A percentile compares a stretch with the other conserved stretches of the same genome.
Evolutionary conservation across 202 grass and related monocot genomes (phyloP).

Genomic region (Schoenoplectus tabernaemontani): DNA sequence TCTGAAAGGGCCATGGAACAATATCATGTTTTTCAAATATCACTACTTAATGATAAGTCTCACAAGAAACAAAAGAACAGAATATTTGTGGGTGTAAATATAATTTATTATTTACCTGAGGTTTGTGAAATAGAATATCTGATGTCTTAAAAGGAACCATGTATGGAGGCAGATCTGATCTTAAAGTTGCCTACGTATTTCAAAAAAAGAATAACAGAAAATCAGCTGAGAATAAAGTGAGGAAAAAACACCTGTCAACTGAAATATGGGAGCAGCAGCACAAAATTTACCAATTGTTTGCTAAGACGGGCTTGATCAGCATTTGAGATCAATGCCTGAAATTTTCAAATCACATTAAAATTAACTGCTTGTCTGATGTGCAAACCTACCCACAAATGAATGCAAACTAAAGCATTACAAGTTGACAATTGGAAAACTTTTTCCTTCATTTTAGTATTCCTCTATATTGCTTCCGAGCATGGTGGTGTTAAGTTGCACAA

Average conservation of each 20-base stretch:
- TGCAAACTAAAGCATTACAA: not conserved
- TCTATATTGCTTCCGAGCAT: not conserved
- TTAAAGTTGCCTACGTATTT: slow-evolving; percentile 59
- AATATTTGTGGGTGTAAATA: not conserved
- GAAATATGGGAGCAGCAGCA: not conserved
- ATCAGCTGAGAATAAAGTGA: not conserved
- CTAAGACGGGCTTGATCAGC: slow-evolving; percentile 75
- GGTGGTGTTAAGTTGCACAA: not conserved
- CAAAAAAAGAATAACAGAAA: not conserved
- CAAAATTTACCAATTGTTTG: slow-evolving; percentile 75
- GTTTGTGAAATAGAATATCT: slow-evolving; percentile 60
- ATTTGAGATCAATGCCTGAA: slow-evolving; percentile 64
- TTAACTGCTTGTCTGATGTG: not conserved
- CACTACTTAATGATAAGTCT: not conserved
- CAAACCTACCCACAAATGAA: not conserved
- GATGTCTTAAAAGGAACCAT: slow-evolving; percentile 81
- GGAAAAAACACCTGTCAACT: not conserved
- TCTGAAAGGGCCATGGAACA: not conserved
- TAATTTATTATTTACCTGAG: slow-evolving; percentile 31
- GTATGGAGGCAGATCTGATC: slow-evolving; percentile 76
- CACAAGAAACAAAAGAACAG: not conserved
- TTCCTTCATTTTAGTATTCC: not conserved
- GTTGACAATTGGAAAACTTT: not conserved
- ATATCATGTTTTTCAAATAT: not conserved
- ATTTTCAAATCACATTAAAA: slow-evolving; percentile 26